Evolutionary conservation across 495 filamentous ascomycete species (phyloP).

Genomic region (Aspergillus panamensis): DNA sequence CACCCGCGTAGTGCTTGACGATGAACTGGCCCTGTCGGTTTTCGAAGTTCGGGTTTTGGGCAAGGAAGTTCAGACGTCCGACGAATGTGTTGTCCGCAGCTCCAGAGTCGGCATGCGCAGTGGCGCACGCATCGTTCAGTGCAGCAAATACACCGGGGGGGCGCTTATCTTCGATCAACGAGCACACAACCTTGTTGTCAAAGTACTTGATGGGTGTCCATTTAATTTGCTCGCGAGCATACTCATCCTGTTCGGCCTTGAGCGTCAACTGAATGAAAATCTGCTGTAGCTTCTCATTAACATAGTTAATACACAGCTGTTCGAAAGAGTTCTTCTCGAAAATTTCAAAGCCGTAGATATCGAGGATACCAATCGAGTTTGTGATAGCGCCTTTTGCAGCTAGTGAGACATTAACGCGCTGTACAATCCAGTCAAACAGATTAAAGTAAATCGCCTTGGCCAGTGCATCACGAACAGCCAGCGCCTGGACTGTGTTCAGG

Average conservation of each 20-base stretch:
- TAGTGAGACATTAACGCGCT: slow-evolving; percentile 85
- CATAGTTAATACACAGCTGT: slow-evolving; percentile 99
- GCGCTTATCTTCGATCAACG: slow-evolving; percentile 88
- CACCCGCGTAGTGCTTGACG: slow-evolving; percentile 98
- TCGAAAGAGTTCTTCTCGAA: slow-evolving; percentile 99
- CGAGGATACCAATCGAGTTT: slow-evolving; percentile 93
- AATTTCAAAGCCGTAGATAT: slow-evolving; percentile 99
- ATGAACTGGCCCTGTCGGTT: slow-evolving; percentile 94
- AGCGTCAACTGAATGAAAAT: slow-evolving; percentile 99
- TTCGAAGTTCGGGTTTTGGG: slow-evolving; percentile 84
- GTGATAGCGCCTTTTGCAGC: slow-evolving; percentile 69
- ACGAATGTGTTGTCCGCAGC: slow-evolving; percentile 97
- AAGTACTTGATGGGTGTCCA: slow-evolving; percentile 99
- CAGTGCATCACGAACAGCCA: slow-evolving; percentile 87
- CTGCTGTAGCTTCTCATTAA: slow-evolving; percentile 99
- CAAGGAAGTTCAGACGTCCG: slow-evolving; percentile 82
- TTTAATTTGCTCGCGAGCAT: slow-evolving; percentile 90
- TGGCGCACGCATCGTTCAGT: slow-evolving; percentile 95
- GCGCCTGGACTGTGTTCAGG: slow-evolving; percentile 85
- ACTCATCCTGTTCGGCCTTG: slow-evolving; percentile 97
- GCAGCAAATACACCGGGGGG: slow-evolving; percentile 95
- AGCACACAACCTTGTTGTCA: slow-evolving; percentile 98
- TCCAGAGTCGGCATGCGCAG: slow-evolving; percentile 88
- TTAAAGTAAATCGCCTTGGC: slow-evolving; percentile 96
- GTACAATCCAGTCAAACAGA: slow-evolving; percentile 98